A percentile compares a stretch with the other conserved stretches of the same genome.
These are phyloP conservation scores for Rhizophora apiculata DNA, from an alignment of 345 rosid genomes.

Conservation along the genomic window DNA sequence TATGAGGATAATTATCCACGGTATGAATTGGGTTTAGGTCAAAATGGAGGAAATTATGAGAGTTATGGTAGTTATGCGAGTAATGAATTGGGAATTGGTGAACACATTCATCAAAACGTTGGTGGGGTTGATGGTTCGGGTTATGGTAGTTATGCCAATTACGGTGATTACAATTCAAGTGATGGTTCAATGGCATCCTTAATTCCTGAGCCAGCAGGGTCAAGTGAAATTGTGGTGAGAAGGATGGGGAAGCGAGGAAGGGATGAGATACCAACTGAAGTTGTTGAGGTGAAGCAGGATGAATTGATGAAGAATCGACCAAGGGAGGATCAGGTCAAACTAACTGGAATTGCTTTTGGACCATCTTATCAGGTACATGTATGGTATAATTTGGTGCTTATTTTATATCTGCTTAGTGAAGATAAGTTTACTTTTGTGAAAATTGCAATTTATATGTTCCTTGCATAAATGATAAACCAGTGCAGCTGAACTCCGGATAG, in stretches of 20 bases:
- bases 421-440: too few species aligned
- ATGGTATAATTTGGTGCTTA: too few species aligned
- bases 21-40: neutral
- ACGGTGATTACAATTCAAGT: conserved; percentile 1
- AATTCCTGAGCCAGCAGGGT: conserved; percentile 19
- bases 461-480: too few species aligned
- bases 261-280: conserved; percentile 47
- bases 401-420: too few species aligned
- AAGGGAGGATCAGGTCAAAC: conserved; percentile 74
- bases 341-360: conserved; percentile 92
- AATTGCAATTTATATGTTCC: too few species aligned
- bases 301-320: conserved; percentile 95
- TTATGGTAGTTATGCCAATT: conserved; percentile 10
- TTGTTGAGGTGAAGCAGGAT: conserved; percentile 92
- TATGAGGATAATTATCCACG: too few species aligned
- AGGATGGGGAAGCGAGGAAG: neutral
- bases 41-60: conserved; percentile 3
- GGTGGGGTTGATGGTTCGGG: neutral
- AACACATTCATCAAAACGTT: conserved; percentile 1
- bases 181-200: neutral
- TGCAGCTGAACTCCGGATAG: too few species aligned
- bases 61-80: conserved; percentile 18
- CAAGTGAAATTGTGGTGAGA: conserved; percentile 31
- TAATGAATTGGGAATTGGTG: conserved; percentile 8
- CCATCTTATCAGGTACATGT: conserved; percentile 77